These are phyloP conservation scores for Cochlearia excelsa DNA, from an alignment of 345 rosid genomes.

Conservation along the genomic window DNA sequence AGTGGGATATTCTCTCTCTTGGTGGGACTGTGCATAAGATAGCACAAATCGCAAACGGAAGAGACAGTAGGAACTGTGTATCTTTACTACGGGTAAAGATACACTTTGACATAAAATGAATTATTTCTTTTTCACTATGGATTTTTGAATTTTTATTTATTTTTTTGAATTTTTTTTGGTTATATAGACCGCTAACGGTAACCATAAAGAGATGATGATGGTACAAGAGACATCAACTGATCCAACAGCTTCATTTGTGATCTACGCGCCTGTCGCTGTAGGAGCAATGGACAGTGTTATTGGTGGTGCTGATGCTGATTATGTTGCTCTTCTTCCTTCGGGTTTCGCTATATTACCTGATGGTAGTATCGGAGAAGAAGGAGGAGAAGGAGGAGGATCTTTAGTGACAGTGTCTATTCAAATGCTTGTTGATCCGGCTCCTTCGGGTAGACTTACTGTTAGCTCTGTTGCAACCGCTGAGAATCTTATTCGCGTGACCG, in stretches of 20 bases:
- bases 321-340: conserved; percentile 58
- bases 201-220: conserved; percentile 55
- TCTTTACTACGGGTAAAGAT: conserved; percentile 58
- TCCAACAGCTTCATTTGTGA: conserved; percentile 50
- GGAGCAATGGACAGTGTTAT: conserved; percentile 46
- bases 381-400: conserved; percentile 3
- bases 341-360: conserved; percentile 66
- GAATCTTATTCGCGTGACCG: background rate
- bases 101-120: no score
- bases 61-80: conserved; percentile 76
- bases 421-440: background rate
- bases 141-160: no score
- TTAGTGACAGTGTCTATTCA: background rate
- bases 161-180: background rate
- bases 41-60: conserved; percentile 79
- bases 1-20: conserved; percentile 92
- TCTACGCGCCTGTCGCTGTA: conserved; percentile 61
- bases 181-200: conserved; percentile 42
- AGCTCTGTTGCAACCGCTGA: background rate
- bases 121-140: no score
- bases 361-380: background rate
- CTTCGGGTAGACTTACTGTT: background rate
- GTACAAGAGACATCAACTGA: conserved; percentile 62
- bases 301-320: conserved; percentile 51
- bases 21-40: conserved; percentile 68